phyloP scores from a whole-genome alignment of 495 filamentous ascomycete genomes.

The Neurospora sp. region DNA sequence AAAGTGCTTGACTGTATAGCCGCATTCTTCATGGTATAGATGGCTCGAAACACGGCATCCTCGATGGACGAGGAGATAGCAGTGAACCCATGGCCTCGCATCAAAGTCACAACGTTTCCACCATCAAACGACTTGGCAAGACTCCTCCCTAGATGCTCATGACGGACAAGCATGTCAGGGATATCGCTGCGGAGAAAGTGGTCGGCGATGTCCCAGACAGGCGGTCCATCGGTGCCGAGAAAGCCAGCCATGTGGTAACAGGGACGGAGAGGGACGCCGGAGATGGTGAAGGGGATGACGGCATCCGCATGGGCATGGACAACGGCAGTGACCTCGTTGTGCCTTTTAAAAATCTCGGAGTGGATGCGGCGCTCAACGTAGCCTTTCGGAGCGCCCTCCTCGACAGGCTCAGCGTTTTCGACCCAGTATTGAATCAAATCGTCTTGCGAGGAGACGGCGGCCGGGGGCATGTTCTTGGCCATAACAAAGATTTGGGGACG shows the following conservation, averaged over 20 bases:
- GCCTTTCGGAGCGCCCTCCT: constrained; percentile 20
- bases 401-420: constrained; percentile 27
- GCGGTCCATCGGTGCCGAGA: constrained; percentile 17
- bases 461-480: constrained; percentile 35
- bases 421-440: constrained; percentile 39
- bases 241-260: constrained; percentile 42
- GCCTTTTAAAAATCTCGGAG: constrained; percentile 40
- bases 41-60: constrained; percentile 29
- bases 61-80: constrained; percentile 27
- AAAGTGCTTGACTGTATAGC: constrained; percentile 27
- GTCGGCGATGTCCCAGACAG: constrained; percentile 27
- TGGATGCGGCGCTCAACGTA: constrained; percentile 43
- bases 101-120: constrained; percentile 31
- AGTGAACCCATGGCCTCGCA: constrained; percentile 42
- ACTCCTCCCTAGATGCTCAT: constrained; percentile 19
- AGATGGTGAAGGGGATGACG: constrained; percentile 38
- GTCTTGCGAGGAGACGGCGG: constrained; percentile 26
- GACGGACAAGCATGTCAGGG: constrained; percentile 35
- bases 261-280: constrained; percentile 28
- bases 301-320: constrained; percentile 39
- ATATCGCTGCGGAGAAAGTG: constrained; percentile 14
- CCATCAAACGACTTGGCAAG: constrained; percentile 17
- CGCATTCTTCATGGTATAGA: constrained; percentile 40
- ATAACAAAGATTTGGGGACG: constrained; percentile 35
- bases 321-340: constrained; percentile 29